Base-by-base conservation (phyloP, 83 land plant genomes). In the Larix sibirica region DNA sequence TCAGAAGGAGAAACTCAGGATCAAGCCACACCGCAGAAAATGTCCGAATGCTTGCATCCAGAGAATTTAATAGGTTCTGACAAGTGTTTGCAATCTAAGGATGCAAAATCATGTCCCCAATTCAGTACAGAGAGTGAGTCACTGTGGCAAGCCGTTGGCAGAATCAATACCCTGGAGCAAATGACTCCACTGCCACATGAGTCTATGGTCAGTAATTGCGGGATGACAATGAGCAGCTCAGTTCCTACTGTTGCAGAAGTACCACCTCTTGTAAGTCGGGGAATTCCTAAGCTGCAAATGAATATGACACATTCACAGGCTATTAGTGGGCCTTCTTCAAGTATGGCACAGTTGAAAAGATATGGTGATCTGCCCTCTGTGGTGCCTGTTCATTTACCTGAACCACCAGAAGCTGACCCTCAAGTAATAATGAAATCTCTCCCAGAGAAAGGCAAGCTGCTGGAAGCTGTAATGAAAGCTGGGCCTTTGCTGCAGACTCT, bases 401-500 rank as follows among this genome's bases (percentile, higher is more conserved):
- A 86, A 74, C 88, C 88, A 3, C 88, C 88, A 14, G 88, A 86
- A 70, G 70, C 88, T 13, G 88, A 86, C 47, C 67, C 81, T 24
- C 83, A 82, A 63, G 91, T 85, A 50, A 77, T 84, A 79, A 77
- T 85, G 65, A 85, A 84, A 76, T 89, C 90, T 33, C 81, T 95
- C 62, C 97, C 97, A 59, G 96, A 93, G 88, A 95, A 91, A 68
- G 97, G 97, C 67, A 90, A 88, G 90, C 90, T 95, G 44, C 79
- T 95, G 76, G 90, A 95, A 80, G 96, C 97, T 24, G 96, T 95
- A 83, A 89, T 93, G 91, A 90, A 93, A 62, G 94, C 97, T 0
- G 97, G 97, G 3, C 97, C 97, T 13, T 88, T 93, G 79, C 87
- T 95, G 4, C 92, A 95, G 83, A 95, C 93, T 1, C 94, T 95